Conservation (phyloP, 345 rosid genomes). For the Arabidopsis arenosa region DNA sequence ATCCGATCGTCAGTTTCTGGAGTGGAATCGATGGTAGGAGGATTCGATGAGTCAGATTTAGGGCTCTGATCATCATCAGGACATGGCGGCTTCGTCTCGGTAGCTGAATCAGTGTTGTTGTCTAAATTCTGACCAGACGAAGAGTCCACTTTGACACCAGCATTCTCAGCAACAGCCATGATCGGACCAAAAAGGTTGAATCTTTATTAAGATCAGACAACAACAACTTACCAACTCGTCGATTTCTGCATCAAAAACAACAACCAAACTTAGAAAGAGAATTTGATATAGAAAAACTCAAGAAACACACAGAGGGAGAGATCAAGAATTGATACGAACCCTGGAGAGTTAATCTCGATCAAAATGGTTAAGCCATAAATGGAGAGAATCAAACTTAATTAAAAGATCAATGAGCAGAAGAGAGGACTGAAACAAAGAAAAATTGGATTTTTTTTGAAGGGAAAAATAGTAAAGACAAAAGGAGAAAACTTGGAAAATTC, state of each 20-base stretch:
- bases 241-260: conserved; percentile 44
- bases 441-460: background rate
- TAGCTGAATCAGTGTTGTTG: conserved; percentile 56
- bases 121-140: conserved; percentile 66
- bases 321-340: conserved; percentile 38
- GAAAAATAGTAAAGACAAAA: conserved; percentile 6
- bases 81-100: conserved; percentile 48
- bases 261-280: conserved; percentile 21
- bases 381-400: conserved; percentile 32
- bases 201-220: conserved; percentile 29
- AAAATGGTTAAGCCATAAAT: conserved; percentile 47
- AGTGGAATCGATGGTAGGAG: conserved; percentile 37
- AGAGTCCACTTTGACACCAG: conserved; percentile 72
- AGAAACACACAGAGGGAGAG: background rate
- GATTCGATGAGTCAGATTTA: conserved; percentile 44
- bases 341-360: conserved; percentile 51
- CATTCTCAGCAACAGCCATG: conserved; percentile 98
- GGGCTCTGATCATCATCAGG: conserved; percentile 61
- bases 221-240: conserved; percentile 29
- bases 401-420: conserved; percentile 43
- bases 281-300: background rate
- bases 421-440: conserved; percentile 34
- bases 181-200: conserved; percentile 36
- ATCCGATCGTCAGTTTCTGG: conserved; percentile 41
- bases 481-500: background rate